These are phyloP conservation scores for Polygonum maritimum DNA, from an alignment of 148 eudicot genomes.

Conservation along the genomic window DNA sequence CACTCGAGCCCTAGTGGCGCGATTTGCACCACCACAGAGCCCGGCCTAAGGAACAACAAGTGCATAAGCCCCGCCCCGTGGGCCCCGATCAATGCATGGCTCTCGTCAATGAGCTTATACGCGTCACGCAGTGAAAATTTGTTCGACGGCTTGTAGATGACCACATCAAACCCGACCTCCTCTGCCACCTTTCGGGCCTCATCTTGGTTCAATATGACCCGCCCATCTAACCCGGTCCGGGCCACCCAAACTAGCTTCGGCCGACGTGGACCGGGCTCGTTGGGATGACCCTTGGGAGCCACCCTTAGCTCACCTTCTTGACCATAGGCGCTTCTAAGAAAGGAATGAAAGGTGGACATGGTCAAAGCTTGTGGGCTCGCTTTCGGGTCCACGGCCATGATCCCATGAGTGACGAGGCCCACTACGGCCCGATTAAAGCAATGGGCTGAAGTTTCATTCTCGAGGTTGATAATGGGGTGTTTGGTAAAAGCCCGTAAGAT, in stretches of 20 bases:
- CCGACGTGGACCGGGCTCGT: not conserved
- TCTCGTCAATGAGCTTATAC: constrained; percentile 18
- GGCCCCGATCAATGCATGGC: constrained; percentile 30
- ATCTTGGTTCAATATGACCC: constrained; percentile 22
- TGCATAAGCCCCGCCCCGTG: constrained; percentile 23
- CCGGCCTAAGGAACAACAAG: constrained; percentile 13
- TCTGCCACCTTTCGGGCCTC: constrained; percentile 14
- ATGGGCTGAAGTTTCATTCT: constrained; percentile 15
- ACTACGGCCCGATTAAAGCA: constrained; percentile 29
- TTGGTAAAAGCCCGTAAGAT: constrained; percentile 19
- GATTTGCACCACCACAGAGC: constrained; percentile 22
- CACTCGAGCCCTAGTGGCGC: constrained; percentile 34
- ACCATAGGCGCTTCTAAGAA: constrained; percentile 14
- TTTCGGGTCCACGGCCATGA: constrained; percentile 27
- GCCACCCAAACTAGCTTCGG: constrained; percentile 25
- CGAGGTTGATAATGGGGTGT: constrained; percentile 26
- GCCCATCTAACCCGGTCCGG: constrained; percentile 17
- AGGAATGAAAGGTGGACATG: constrained; percentile 21
- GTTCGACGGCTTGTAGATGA: constrained; percentile 3
- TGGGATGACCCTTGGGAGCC: too few relatives aligned
- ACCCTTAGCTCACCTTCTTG: not conserved
- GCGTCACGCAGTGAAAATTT: constrained; percentile 11
- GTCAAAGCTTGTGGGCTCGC: constrained; percentile 14
- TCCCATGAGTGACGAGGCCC: constrained; percentile 37
- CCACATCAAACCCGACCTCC: constrained; percentile 26